A percentile compares a stretch with the other conserved stretches of the same genome.
These are phyloP conservation scores for Fusarium sp. DNA, from an alignment of 2,329 filamentous ascomycete genomes.

Conservation along the genomic window DNA sequence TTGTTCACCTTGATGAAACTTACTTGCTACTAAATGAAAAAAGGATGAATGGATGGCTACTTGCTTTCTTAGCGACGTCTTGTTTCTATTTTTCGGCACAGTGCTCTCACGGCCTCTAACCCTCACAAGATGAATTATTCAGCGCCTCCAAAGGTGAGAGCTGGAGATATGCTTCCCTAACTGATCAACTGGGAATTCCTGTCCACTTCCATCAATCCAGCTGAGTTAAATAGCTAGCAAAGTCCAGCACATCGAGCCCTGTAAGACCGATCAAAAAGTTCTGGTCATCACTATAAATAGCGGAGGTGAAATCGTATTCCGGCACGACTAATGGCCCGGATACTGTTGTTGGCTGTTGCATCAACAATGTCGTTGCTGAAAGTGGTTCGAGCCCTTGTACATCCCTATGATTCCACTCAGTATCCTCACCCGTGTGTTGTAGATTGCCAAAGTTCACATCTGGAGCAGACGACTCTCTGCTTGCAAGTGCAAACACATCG, in stretches of 20 bases:
- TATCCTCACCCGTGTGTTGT: not conserved
- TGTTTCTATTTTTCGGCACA: too few species aligned
- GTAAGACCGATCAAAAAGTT: conserved; percentile 43
- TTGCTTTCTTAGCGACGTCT: too few species aligned
- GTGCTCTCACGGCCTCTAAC: too few species aligned
- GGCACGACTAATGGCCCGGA: not conserved
- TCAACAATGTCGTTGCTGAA: conserved; percentile 1
- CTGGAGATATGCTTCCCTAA: not conserved
- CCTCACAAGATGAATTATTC: too few species aligned
- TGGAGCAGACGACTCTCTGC: not conserved
- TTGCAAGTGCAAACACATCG: not conserved
- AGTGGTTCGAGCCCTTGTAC: not conserved
- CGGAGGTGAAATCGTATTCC: conserved; percentile 15
- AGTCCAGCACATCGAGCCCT: conserved; percentile 42
- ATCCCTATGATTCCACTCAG: conserved; percentile 1
- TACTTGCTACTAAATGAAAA: too few species aligned
- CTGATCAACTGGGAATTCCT: not conserved
- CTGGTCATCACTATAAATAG: conserved; percentile 37
- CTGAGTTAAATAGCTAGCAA: conserved; percentile 30
- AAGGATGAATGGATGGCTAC: too few species aligned
- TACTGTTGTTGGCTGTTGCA: not conserved
- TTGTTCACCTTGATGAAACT: too few species aligned
- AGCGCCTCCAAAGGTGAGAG: too few species aligned
- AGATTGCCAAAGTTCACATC: not conserved
- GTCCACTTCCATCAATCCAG: not conserved